Conservation (phyloP, 495 filamentous ascomycete genomes). For the Apiosordaria backusii region DNA sequence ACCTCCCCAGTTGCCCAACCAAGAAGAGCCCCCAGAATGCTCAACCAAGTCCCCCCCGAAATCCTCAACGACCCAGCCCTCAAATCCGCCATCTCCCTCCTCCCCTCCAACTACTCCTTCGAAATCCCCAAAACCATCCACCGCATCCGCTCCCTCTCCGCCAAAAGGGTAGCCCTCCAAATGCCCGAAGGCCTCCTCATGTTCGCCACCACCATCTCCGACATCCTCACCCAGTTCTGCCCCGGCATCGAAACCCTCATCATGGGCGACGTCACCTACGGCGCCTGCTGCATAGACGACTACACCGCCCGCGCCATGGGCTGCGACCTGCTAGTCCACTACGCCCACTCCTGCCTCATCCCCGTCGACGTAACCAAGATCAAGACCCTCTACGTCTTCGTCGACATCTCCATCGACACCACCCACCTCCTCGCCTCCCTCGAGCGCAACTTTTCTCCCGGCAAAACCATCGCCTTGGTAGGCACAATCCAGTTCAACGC, state of each 20-base stretch:
- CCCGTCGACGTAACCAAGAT: conserved; percentile 94
- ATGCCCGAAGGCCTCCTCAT: conserved; percentile 95
- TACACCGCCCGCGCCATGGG: conserved; percentile 92
- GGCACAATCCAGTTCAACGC: conserved; percentile 99
- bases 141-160: conserved; percentile 72
- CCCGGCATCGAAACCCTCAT: conserved; percentile 86
- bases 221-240: conserved; percentile 94
- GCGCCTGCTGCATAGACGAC: conserved; percentile 98
- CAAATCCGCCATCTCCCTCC: conserved; percentile 78
- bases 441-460: conserved; percentile 79
- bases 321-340: conserved; percentile 94
- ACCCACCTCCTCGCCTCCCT: conserved; percentile 79
- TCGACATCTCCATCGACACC: conserved; percentile 94
- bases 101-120: conserved; percentile 94
- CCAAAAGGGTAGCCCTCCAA: conserved; percentile 82
- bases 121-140: conserved; percentile 98
- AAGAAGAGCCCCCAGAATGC: conserved; percentile 64
- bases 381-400: conserved; percentile 95
- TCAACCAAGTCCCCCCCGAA: conserved; percentile 85
- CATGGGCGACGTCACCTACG: conserved; percentile 99
- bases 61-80: conserved; percentile 87
- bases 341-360: conserved; percentile 94
- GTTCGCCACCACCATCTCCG: conserved; percentile 96
- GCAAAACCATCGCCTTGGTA: conserved; percentile 85
- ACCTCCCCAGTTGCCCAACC: conserved; percentile 49